Base-by-base conservation (phyloP, 2,329 filamentous ascomycete genomes). In the Botrytis tulipae region DNA sequence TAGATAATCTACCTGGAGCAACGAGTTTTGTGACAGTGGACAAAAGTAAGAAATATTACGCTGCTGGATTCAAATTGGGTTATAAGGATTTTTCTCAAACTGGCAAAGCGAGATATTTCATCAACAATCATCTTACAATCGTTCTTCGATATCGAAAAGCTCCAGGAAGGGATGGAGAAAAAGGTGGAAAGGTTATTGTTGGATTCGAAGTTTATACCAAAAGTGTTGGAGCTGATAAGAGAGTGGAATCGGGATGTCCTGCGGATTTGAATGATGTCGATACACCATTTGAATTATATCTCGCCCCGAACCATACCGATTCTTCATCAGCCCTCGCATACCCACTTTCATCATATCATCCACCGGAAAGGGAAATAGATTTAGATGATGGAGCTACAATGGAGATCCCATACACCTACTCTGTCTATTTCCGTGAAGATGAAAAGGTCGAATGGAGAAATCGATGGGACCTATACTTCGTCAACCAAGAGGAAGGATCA, bases 201-300 rank as follows among this genome's bases (percentile, higher is more conserved):
- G 94, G 93, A 0, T 97, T 97, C 80, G 94, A 97, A 83, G 91
- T 97, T 40, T 97, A 96, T 79, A 90, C 93, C 35, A 97, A 95
- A 85, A 97, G 93, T 80, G 88, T 97, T 78, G 89, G 89, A 37
- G 84, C 87, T 12, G 84, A 83, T 20, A 86, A 85, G 74, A 88
- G 92, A 67, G 85, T 89, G 73, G 86, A 87, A 59, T 83, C 85
- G 25, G 92, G 92, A 25, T 93, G 94, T 78, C 93, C 93, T 1
- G 84, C 84, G 32, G 87, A 93, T 75, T 83, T 94, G 40, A 87
- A 90, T 76, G 85, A 88, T 61, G 85, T 90, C 8, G 87, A 89
- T 29, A 84, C 89, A 32, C 88, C 88, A 7, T 87, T 97, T 76
- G 91, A 94, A 80, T 85, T 97, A 12, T 87, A 88, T 78, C 88